Percentiles rank a stretch among this genome's conserved stretches.
Conservation (phyloP, 2,329 filamentous ascomycete genomes). For the Scopulariopsis brevicaulis region DNA sequence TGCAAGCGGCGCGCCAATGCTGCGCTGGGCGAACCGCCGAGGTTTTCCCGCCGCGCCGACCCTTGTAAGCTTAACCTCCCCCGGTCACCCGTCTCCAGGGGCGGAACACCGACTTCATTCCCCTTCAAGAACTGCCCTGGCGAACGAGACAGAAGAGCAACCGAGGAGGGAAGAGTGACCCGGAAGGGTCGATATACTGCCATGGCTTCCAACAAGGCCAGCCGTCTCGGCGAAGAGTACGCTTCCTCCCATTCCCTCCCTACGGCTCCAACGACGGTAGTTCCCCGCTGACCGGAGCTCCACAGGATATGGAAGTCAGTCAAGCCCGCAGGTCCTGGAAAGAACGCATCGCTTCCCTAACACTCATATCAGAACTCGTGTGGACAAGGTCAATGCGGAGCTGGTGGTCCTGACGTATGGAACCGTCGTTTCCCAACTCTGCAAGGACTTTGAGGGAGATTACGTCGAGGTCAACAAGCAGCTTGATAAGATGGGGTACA, state of each 20-base stretch:
- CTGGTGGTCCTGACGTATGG: constrained; percentile 95
- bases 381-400: constrained; percentile 97
- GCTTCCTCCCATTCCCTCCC: constrained; percentile 15
- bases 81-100: not conserved
- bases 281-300: constrained; percentile 15
- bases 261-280: not conserved
- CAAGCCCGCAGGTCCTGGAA: not conserved
- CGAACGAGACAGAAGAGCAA: not conserved
- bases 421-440: constrained; percentile 91
- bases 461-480: constrained; percentile 96
- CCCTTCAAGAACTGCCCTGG: not conserved
- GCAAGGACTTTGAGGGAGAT: constrained; percentile 90
- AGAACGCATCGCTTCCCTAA: not conserved
- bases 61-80: not conserved
- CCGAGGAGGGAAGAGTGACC: not conserved
- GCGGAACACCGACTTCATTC: not conserved
- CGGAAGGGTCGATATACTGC: not conserved
- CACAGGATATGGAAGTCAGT: constrained; percentile 85
- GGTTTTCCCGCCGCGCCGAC: not conserved
- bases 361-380: constrained; percentile 56
- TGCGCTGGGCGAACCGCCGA: not conserved
- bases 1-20: not conserved
- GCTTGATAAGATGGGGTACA: constrained; percentile 98
- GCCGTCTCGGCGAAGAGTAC: constrained; percentile 51
- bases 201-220: constrained; percentile 51